phyloP scores from a whole-genome alignment of 1,284 basidiomycete species.

The Leccinum glutinopallens region DNA sequence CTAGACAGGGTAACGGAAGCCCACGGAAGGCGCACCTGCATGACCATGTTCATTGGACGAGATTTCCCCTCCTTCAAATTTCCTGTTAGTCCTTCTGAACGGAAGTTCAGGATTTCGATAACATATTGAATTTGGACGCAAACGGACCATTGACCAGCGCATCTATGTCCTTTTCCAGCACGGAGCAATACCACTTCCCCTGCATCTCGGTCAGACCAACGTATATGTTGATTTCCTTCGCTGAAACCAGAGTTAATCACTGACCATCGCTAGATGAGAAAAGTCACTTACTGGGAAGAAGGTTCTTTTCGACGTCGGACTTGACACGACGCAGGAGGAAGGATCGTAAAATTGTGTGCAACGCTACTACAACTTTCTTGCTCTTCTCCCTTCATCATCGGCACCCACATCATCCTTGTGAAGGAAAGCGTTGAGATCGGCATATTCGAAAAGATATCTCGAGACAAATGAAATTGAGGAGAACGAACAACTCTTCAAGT shows the following conservation, averaged over 20 bases:
- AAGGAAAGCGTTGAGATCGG: conserved; percentile 74
- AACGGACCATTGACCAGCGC: conserved; percentile 82
- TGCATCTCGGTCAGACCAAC: conserved; percentile 99
- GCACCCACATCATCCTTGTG: conserved; percentile 76
- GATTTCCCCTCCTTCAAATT: conserved; percentile 98
- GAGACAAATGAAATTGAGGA: conserved; percentile 93
- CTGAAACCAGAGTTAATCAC: conserved; percentile 39
- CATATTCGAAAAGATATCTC: conserved; percentile 78
- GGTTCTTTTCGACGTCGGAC: conserved; percentile 94
- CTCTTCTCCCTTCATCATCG: conserved; percentile 83
- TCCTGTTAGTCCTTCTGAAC: conserved; percentile 69
- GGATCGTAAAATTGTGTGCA: conserved; percentile 96
- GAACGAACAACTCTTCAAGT: conserved; percentile 95
- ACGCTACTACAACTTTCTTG: conserved; percentile 93
- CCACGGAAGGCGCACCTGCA: conserved; percentile 72
- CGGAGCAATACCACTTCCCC: conserved; percentile 94
- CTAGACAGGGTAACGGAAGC: conserved; percentile 11
- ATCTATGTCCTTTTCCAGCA: conserved; percentile 98
- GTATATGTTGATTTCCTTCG: conserved; percentile 99
- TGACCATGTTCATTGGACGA: conserved; percentile 97
- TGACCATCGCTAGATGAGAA: not conserved
- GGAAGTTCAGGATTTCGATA: conserved; percentile 1
- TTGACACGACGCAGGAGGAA: conserved; percentile 96
- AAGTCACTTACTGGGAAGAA: conserved; percentile 77
- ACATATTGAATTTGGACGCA: not conserved